Base-by-base conservation (phyloP, 2,329 filamentous ascomycete genomes). In the Epichloe sibirici region DNA sequence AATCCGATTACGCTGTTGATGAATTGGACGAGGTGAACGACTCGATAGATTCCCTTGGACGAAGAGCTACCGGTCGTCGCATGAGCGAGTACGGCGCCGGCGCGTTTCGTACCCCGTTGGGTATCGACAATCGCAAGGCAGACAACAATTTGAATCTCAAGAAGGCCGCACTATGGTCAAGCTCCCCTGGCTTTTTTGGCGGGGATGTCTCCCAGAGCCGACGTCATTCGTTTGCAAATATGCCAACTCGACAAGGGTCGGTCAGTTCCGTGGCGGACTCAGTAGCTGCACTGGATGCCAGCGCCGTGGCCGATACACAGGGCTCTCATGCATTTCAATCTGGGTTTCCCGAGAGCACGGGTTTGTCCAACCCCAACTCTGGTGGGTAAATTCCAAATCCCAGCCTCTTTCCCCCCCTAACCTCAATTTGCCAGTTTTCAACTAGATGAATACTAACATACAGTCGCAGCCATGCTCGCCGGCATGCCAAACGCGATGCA, bases 221-320 rank as follows among this genome's bases (percentile, higher is more conserved):
- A 54, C 81, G 88, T 31, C 88, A 91, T 66, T 91, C 88, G 1
- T 88, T 93, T 63, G 88, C 82, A 49, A 83, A 83, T 60, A 75
- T 84, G 61, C 81, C 78, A 31, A 82, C 79, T 28, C 75, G 82
- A 13, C 81, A 85, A 58, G 77, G 74, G 2, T 84, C 81, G 3
- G 78, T 84, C 57, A 77, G 78, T 59, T 83, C 81, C 31, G 69
- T 81, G 50, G 74, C 73, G 48, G 81, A 83, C 59, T 65, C 72
- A 47, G 66, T 70, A 40, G 65, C 72, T 4, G 61, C 71, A 9
- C 69, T 79, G 23, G 78, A 82, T 17, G 63, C 67, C 9, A 66
- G 67, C 2, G 62, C 67, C 15, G 67, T 71, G 35, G 43, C 17
- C 17, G 76, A 81, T 12, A 63, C 63, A 35, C 66, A 72, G 52